Conservation (phyloP, 2,329 filamentous ascomycete species). For the Fonsecaea nubica region DNA sequence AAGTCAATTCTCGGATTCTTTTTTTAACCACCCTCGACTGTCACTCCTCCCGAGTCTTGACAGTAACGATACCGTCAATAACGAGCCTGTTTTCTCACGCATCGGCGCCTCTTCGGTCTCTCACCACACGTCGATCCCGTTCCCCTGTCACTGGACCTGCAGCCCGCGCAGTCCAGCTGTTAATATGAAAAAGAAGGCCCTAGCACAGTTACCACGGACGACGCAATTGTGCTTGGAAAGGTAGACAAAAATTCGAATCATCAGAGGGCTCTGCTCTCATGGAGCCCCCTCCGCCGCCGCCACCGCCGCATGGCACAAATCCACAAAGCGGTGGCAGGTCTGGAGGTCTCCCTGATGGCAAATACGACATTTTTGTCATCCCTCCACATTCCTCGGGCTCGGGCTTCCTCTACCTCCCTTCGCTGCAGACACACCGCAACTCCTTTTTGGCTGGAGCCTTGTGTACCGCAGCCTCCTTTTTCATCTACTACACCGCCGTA, state of each 20-base stretch:
- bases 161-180: slow-evolving; percentile 14
- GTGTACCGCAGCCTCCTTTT: slow-evolving; percentile 73
- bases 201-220: slow-evolving; percentile 19
- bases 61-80: not conserved
- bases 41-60: not conserved
- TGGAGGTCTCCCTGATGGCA: slow-evolving; percentile 78
- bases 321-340: slow-evolving; percentile 66
- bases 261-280: slow-evolving; percentile 37
- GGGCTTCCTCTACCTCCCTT: slow-evolving; percentile 94
- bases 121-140: slow-evolving; percentile 20
- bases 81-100: slow-evolving; percentile 10
- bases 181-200: slow-evolving; percentile 38
- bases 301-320: slow-evolving; percentile 82
- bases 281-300: slow-evolving; percentile 73
- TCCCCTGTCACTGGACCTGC: slow-evolving; percentile 16
- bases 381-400: slow-evolving; percentile 87
- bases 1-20: not conserved
- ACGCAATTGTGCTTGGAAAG: slow-evolving; percentile 26
- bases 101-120: slow-evolving; percentile 21
- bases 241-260: slow-evolving; percentile 22
- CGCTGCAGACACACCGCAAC: slow-evolving; percentile 81
- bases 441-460: slow-evolving; percentile 89
- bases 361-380: slow-evolving; percentile 97
- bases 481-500: slow-evolving; percentile 73
- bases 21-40: not conserved